Evolutionary conservation across 345 rosid genomes (phyloP).

Genomic region (Aquilaria sinensis): DNA sequence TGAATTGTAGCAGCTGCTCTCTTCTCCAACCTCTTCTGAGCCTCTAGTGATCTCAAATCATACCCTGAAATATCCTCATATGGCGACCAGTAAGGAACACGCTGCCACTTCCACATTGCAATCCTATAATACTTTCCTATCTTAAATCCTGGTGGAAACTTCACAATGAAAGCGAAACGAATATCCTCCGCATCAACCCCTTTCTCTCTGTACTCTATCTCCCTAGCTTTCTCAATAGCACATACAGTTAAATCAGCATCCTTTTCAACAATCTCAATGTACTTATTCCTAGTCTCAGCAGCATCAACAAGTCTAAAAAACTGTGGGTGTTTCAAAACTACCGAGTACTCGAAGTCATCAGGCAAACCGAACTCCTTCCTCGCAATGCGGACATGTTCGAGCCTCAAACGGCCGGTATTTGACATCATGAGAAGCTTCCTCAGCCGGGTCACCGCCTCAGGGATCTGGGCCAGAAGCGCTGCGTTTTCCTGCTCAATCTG

Average conservation of each 20-base stretch:
- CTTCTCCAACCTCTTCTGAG: constrained; percentile 93
- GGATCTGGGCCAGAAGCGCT: constrained; percentile 54
- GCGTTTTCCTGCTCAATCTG: constrained; percentile 67
- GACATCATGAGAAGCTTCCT: constrained; percentile 86
- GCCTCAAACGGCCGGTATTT: constrained; percentile 58
- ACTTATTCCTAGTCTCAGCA: constrained; percentile 69
- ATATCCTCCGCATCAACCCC: constrained; percentile 79
- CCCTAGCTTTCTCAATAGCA: constrained; percentile 76
- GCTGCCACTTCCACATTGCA: constrained; percentile 97
- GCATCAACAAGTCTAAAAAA: constrained; percentile 66
- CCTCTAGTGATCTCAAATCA: constrained; percentile 83
- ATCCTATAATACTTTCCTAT: constrained; percentile 79
- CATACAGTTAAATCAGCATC: constrained; percentile 52
- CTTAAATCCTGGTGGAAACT: constrained; percentile 94
- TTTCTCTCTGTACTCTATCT: constrained; percentile 76
- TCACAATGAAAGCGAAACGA: constrained; percentile 74
- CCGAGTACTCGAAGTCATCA: constrained; percentile 85
- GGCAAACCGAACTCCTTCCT: constrained; percentile 80
- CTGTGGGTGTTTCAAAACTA: constrained; percentile 58
- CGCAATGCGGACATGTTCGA: constrained; percentile 82
- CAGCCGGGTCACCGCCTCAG: constrained; percentile 56
- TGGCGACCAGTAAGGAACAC: constrained; percentile 92
- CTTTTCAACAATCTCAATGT: constrained; percentile 65
- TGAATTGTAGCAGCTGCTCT: constrained; percentile 90
- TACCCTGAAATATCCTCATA: constrained; percentile 83